phyloP scores from a whole-genome alignment of 2,329 filamentous ascomycete species.

The Colletotrichum destructivum region DNA sequence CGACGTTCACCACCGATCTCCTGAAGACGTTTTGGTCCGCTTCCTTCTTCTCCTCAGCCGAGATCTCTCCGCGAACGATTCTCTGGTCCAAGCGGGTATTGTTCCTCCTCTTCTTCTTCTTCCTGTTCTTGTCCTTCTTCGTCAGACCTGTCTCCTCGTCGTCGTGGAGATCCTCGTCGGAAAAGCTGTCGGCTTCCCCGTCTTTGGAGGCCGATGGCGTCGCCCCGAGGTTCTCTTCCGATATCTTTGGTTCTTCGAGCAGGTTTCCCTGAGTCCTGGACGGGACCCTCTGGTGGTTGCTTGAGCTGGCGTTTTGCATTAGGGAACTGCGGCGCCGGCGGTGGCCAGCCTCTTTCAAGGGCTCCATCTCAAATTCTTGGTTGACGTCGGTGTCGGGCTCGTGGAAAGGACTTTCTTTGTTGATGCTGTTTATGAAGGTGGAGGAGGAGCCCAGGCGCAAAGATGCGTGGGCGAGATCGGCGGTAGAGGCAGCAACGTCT shows the following conservation, averaged over 20 bases:
- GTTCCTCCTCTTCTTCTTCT: conserved; percentile 75
- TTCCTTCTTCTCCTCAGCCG: conserved; percentile 80
- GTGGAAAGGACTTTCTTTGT: background rate
- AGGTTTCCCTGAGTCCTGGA: conserved; percentile 50
- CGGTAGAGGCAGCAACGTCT: conserved; percentile 2
- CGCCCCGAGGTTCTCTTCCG: conserved; percentile 56
- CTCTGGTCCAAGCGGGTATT: conserved; percentile 80
- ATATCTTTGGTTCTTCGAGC: conserved; percentile 62
- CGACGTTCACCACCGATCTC: conserved; percentile 79
- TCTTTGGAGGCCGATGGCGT: conserved; percentile 49
- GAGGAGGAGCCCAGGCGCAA: conserved; percentile 23
- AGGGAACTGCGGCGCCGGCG: conserved; percentile 71
- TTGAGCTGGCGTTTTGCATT: conserved; percentile 56
- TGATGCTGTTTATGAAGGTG: conserved; percentile 12
- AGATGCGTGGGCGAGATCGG: conserved; percentile 32
- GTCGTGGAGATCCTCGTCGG: conserved; percentile 82
- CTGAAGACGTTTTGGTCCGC: conserved; percentile 82
- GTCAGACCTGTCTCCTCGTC: conserved; percentile 94
- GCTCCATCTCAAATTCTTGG: conserved; percentile 70
- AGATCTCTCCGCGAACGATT: conserved; percentile 72
- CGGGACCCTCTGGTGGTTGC: conserved; percentile 46
- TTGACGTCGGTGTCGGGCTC: conserved; percentile 30
- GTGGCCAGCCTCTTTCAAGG: conserved; percentile 64
- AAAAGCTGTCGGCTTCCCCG: conserved; percentile 68
- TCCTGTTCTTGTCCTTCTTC: conserved; percentile 77